phyloP scores from a whole-genome alignment of 441 rosid genomes.

The Arabidopsis hybrid region DNA sequence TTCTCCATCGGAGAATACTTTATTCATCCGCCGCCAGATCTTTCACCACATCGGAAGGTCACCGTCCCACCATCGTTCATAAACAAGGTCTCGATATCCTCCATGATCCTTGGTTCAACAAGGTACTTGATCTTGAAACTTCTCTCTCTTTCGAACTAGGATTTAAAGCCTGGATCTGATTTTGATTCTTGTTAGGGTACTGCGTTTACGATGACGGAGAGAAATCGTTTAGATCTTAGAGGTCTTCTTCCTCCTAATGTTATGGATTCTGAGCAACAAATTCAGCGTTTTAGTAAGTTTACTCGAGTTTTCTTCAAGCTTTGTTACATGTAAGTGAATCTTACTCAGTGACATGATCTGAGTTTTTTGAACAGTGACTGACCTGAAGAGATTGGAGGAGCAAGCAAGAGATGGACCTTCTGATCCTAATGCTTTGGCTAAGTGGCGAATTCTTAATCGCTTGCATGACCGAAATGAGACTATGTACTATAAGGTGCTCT shows the following conservation, averaged over 20 bases:
- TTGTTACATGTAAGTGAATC: background rate
- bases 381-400: conserved; percentile 90
- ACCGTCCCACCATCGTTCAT: conserved; percentile 91
- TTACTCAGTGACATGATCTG: background rate
- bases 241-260: conserved; percentile 97
- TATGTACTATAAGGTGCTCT: conserved; percentile 84
- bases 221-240: conserved; percentile 95
- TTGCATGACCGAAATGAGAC: conserved; percentile 98
- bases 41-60: conserved; percentile 91
- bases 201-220: conserved; percentile 92
- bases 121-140: conserved; percentile 48
- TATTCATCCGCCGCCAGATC: conserved; percentile 50
- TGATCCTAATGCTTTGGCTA: conserved; percentile 93
- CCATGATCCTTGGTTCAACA: conserved; percentile 99
- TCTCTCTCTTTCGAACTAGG: background rate
- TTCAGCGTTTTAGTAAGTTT: conserved; percentile 85
- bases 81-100: conserved; percentile 97
- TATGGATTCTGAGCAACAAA: conserved; percentile 90
- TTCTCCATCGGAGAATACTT: conserved; percentile 51
- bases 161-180: conserved; percentile 24
- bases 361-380: conserved; percentile 65
- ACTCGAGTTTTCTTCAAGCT: background rate
- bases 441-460: conserved; percentile 96
- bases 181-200: conserved; percentile 66
- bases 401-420: conserved; percentile 97